These are phyloP conservation scores for Globisporangium lucens DNA, from an alignment of 352 stramenopile species.

Conservation along the genomic window DNA sequence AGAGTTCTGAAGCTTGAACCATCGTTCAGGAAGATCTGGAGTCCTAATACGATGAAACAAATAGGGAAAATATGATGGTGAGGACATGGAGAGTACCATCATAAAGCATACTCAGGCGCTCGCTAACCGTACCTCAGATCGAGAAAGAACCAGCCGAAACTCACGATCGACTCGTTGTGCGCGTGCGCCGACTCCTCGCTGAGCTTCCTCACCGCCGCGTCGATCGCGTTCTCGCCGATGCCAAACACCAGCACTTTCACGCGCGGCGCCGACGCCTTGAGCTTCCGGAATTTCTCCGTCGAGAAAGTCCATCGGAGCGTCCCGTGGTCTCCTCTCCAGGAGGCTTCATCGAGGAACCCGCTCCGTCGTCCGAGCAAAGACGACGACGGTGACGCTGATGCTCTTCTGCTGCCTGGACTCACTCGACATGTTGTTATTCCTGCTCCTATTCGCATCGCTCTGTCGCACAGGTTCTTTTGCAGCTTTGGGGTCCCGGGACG, in stretches of 20 bases:
- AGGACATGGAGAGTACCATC: background rate
- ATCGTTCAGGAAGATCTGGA: constrained; percentile 59
- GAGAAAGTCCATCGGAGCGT: constrained; percentile 56
- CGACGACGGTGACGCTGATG: background rate
- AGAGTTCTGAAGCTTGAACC: constrained; percentile 72
- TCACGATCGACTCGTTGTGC: constrained; percentile 44
- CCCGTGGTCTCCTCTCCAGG: constrained; percentile 44
- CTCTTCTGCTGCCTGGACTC: constrained; percentile 1
- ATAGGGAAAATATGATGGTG: background rate
- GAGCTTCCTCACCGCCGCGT: constrained; percentile 12
- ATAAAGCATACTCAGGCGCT: background rate
- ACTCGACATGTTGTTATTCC: background rate
- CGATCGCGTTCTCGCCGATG: constrained; percentile 29
- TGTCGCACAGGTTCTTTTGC: constrained; percentile 4
- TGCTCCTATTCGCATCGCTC: background rate
- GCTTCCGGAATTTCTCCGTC: constrained; percentile 52
- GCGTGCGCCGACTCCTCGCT: constrained; percentile 15
- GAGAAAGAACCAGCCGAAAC: constrained; percentile 81
- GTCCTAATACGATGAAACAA: constrained; percentile 30
- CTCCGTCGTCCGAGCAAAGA: constrained; percentile 23
- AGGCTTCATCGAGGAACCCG: constrained; percentile 52
- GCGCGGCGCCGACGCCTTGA: constrained; percentile 64
- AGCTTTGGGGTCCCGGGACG: constrained; percentile 7
- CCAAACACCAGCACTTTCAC: constrained; percentile 76
- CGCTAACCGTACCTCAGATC: constrained; percentile 49